Percentiles rank a stretch among this genome's conserved stretches.
These are phyloP conservation scores for Pyrenophora teres DNA, from an alignment of 2,329 filamentous ascomycete species.

Conservation along the genomic window DNA sequence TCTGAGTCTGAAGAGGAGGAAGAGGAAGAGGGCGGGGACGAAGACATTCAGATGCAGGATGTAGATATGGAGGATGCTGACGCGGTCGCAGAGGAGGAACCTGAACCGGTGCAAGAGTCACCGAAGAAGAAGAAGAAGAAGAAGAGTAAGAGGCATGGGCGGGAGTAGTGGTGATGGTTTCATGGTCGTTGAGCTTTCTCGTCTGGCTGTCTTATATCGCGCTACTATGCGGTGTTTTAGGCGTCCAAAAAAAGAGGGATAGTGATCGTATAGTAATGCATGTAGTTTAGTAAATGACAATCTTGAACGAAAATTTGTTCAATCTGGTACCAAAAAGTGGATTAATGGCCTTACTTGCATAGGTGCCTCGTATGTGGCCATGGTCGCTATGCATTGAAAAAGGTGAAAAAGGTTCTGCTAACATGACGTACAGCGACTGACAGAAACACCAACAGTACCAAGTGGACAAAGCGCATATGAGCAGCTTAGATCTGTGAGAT, in stretches of 20 bases:
- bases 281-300: background rate
- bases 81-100: background rate
- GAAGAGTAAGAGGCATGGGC: constrained; percentile 16
- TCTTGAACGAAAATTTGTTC: too few species aligned
- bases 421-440: too few species aligned
- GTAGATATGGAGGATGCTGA: constrained; percentile 14
- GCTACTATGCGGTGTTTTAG: constrained; percentile 5
- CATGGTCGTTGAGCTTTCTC: background rate
- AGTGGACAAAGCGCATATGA: too few species aligned
- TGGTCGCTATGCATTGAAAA: too few species aligned
- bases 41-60: constrained; percentile 21
- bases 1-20: constrained; percentile 16
- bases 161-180: background rate
- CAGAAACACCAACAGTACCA: too few species aligned
- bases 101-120: background rate
- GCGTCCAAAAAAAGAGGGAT: background rate
- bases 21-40: constrained; percentile 2
- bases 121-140: constrained; percentile 2
- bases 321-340: too few species aligned
- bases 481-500: too few species aligned
- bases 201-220: background rate
- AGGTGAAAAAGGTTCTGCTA: too few species aligned
- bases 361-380: too few species aligned
- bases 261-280: background rate
- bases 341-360: too few species aligned